Evolutionary conservation across 176 grass and related monocot genomes (phyloP), one percentile per base, ranked within the genome.

Genomic region (Oryza meridionalis): DNA sequence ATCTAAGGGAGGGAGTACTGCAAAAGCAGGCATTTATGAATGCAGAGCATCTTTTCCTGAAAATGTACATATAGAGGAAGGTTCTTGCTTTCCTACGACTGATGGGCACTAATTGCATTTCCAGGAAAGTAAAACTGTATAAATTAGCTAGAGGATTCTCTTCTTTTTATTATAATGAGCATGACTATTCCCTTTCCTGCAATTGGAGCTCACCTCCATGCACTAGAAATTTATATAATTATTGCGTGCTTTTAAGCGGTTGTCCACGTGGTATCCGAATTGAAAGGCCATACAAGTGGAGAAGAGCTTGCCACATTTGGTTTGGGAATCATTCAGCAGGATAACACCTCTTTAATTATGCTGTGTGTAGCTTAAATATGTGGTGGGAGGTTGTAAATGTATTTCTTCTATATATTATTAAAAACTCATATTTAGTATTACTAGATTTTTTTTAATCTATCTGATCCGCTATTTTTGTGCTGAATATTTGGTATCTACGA

Each of bases 1-100:
- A 29, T 29, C 27, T 29, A 29, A 29, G 27, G 33, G 33, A 35
- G 33, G 33, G 33, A 35, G 6, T 11, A 27, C 14, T 64, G 24
- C 0, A 7, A 7, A 51, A 42, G 38, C 84, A 73, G n/a, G 35
- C 78, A 49, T 9, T 40, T 40, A 49, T 68, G 13, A 19, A 70
- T 58, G 63, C 26, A 47, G 5, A n/a, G 25, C 59, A 55, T 89
- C 63, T 29, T 80, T 88, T 50, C n/a, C n/a, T 49, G 31, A 9
- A 37, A 75, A 76, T 84, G 61, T 80, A 69, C 19, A 51, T 64
- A 45, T 64, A 45, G 71, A 70, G 38, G 65, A 85, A 71, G 77
- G 50, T 81, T 40, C 55, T 81, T 74, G 24, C 40, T 49, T 69
- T 50, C n/a, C 15, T 14, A 6, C 6, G 7, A 26, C 15, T 80